A percentile compares a stretch with the other conserved stretches of the same genome.
Evolutionary conservation across 257 asterid species (phyloP).

Genomic region (Nyctanthes arbortristis): DNA sequence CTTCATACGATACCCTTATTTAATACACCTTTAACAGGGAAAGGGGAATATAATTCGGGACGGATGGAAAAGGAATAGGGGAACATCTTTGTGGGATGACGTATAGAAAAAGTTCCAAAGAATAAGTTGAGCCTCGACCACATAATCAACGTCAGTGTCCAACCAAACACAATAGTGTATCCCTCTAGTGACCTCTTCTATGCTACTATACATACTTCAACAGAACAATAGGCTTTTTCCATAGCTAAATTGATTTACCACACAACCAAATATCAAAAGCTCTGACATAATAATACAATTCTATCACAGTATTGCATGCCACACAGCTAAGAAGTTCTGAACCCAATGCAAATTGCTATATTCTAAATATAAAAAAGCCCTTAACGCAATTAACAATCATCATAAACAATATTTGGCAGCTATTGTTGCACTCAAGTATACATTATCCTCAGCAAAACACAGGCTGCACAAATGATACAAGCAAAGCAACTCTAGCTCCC

Average conservation of each 20-base stretch:
- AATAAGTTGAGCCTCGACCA: no score
- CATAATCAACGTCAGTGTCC: no score
- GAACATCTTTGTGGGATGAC: no score
- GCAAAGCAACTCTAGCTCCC: neutral
- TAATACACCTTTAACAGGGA: no score
- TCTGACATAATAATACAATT: neutral
- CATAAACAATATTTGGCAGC: slow-evolving; percentile 4
- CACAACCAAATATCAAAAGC: neutral
- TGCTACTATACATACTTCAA: neutral
- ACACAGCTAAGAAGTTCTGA: neutral
- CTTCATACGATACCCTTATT: no score
- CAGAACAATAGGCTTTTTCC: neutral
- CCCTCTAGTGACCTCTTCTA: no score
- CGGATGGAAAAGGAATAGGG: no score
- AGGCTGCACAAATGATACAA: neutral
- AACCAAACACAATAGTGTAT: no score
- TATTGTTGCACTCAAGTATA: neutral
- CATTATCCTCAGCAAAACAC: neutral
- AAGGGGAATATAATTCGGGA: no score
- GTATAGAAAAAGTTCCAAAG: no score
- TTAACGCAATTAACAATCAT: neutral
- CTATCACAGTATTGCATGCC: neutral
- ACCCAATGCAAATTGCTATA: neutral
- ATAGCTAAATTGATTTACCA: neutral
- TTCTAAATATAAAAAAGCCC: neutral